phyloP scores from a whole-genome alignment of 2,329 filamentous ascomycete species.

The Ophiosphaerella korrae region DNA sequence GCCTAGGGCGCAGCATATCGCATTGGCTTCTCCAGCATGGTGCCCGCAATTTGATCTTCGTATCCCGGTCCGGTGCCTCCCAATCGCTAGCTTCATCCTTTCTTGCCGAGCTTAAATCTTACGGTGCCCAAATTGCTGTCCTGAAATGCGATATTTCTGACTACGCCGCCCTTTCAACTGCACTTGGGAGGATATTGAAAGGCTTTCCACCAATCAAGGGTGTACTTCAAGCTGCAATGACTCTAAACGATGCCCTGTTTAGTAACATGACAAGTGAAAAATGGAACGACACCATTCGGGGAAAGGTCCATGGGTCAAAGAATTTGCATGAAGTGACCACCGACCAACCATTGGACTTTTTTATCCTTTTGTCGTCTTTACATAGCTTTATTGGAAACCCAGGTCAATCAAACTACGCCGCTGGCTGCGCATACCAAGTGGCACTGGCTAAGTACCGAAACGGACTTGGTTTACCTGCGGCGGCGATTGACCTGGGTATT shows the following conservation, averaged over 20 bases:
- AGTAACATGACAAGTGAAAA: constrained; percentile 14
- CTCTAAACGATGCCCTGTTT: constrained; percentile 18
- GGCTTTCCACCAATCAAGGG: constrained; percentile 18
- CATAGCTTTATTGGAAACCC: constrained; percentile 24
- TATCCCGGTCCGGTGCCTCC: constrained; percentile 18
- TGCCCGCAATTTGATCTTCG: constrained; percentile 18
- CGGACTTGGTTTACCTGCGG: neutral
- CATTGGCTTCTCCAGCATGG: constrained; percentile 15
- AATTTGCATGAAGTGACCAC: constrained; percentile 25
- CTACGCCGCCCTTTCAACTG: neutral
- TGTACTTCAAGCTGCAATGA: constrained; percentile 23
- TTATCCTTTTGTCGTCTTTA: constrained; percentile 25
- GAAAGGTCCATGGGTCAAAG: constrained; percentile 44
- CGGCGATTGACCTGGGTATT: constrained; percentile 22
- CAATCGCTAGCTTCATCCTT: neutral
- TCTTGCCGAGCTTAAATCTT: constrained; percentile 5
- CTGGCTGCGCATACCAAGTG: constrained; percentile 27
- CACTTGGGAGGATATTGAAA: neutral
- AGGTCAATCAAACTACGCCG: constrained; percentile 33
- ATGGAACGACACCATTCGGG: constrained; percentile 11
- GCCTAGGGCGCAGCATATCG: constrained; percentile 24
- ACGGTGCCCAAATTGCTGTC: constrained; percentile 3
- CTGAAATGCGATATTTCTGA: constrained; percentile 15
- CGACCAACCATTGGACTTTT: constrained; percentile 24
- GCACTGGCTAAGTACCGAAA: constrained; percentile 21